These are phyloP conservation scores for Aschersonia sp. DNA, from an alignment of 2,329 filamentous ascomycete genomes.

Conservation along the genomic window DNA sequence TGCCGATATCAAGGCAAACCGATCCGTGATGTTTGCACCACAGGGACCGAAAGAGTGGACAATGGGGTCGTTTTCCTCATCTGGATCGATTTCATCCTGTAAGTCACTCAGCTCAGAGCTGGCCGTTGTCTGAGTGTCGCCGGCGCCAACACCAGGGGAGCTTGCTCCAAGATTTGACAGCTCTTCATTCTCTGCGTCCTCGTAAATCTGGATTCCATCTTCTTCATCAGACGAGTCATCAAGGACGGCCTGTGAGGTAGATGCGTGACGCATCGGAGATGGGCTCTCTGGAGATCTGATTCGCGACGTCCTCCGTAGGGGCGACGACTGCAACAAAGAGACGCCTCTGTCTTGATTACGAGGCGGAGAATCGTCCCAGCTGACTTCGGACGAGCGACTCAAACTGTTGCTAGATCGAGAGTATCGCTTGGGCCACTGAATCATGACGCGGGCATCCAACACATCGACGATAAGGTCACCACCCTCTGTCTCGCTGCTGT, in stretches of 20 bases:
- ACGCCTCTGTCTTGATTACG: constrained; percentile 15
- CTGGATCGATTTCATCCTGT: constrained; percentile 57
- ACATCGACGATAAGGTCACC: constrained; percentile 92
- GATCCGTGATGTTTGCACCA: constrained; percentile 69
- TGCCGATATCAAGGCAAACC: constrained; percentile 64
- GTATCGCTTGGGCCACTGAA: constrained; percentile 66
- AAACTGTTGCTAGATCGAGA: constrained; percentile 20
- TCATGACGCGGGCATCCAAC: constrained; percentile 76
- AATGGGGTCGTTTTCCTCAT: constrained; percentile 90
- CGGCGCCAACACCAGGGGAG: neutral
- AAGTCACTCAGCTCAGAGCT: constrained; percentile 38
- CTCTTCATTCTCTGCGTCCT: constrained; percentile 38
- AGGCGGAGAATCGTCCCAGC: constrained; percentile 52
- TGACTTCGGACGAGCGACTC: constrained; percentile 48
- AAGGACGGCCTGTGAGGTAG: no score
- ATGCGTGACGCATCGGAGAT: constrained; percentile 21
- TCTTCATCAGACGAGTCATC: no score
- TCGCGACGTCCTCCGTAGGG: constrained; percentile 39
- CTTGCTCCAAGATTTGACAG: constrained; percentile 19
- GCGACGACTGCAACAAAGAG: constrained; percentile 41
- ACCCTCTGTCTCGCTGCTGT: constrained; percentile 76
- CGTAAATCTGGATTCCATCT: constrained; percentile 44
- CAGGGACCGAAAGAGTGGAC: constrained; percentile 86
- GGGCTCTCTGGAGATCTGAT: constrained; percentile 65
- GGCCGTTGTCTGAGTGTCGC: constrained; percentile 14